Conservation (phyloP, 768 basidiomycete species). For the Harrya chromipes region DNA sequence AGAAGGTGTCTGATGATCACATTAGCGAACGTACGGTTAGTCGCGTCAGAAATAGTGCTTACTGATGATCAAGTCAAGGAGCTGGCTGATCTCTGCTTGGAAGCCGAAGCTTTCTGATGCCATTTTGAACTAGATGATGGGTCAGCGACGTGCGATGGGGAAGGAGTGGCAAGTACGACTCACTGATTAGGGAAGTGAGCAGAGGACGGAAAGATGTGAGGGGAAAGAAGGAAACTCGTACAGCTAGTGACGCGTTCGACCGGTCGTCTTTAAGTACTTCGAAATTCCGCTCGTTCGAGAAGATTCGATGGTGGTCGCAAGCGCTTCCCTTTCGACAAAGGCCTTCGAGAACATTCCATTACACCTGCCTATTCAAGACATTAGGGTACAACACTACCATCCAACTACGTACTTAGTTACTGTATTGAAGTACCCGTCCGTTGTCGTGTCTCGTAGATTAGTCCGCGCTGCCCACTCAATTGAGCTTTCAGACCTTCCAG, state of each 20-base stretch:
- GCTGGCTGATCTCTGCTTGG: slow-evolving; percentile 99
- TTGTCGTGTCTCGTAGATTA: slow-evolving; percentile 46
- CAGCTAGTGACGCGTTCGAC: slow-evolving; percentile 17
- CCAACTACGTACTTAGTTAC: not conserved
- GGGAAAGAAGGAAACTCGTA: slow-evolving; percentile 7
- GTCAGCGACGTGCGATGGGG: slow-evolving; percentile 9
- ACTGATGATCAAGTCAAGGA: slow-evolving; percentile 99
- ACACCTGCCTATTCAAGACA: slow-evolving; percentile 26
- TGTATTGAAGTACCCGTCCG: slow-evolving; percentile 30
- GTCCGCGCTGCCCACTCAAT: slow-evolving; percentile 43
- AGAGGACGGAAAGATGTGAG: slow-evolving; percentile 9
- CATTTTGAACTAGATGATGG: slow-evolving; percentile 41
- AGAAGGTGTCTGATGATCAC: slow-evolving; percentile 81
- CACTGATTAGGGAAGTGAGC: slow-evolving; percentile 14
- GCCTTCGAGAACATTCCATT: slow-evolving; percentile 37
- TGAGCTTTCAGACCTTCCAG: slow-evolving; percentile 63
- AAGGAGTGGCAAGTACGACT: not conserved
- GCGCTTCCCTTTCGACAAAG: not conserved
- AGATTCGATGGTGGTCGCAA: slow-evolving; percentile 36
- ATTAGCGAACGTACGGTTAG: slow-evolving; percentile 7
- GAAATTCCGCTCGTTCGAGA: slow-evolving; percentile 38
- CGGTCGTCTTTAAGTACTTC: slow-evolving; percentile 36
- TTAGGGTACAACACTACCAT: not conserved
- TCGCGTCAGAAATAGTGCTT: slow-evolving; percentile 28
- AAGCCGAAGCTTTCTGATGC: slow-evolving; percentile 89